These are phyloP conservation scores for Linnemannia zychae DNA, from an alignment of 192 early-diverging fungal genomes.

Conservation along the genomic window DNA sequence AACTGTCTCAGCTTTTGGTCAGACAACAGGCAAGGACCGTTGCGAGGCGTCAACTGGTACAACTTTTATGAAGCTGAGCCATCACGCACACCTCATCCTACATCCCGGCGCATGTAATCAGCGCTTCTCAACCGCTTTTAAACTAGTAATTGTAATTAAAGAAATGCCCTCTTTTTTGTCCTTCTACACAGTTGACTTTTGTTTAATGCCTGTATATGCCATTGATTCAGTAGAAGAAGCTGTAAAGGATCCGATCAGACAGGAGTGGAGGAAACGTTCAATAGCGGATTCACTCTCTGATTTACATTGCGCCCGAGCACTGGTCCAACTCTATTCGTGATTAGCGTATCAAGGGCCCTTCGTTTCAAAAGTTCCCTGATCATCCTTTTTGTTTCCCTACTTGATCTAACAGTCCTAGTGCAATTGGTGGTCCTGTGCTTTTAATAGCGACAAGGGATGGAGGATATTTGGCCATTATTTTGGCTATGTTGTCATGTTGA, in stretches of 20 bases:
- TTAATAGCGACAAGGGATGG: background rate
- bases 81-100: background rate
- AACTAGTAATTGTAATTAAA: background rate
- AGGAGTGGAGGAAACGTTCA: too few species aligned
- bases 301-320: too few species aligned
- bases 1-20: slow-evolving; percentile 94
- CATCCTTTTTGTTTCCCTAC: background rate
- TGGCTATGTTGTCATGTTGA: background rate
- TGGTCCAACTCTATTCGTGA: background rate
- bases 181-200: background rate
- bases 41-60: slow-evolving; percentile 74
- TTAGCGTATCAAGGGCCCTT: background rate
- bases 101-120: slow-evolving; percentile 9
- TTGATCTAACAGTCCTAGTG: background rate
- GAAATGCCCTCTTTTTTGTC: background rate
- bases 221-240: background rate
- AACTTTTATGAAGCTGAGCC: slow-evolving; percentile 61
- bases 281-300: too few species aligned
- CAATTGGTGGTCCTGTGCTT: background rate
- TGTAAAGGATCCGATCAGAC: too few species aligned
- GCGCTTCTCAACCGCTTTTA: too few species aligned
- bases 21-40: slow-evolving; percentile 64
- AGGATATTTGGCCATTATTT: too few species aligned
- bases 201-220: background rate
- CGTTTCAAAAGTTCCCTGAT: background rate